phyloP scores from a whole-genome alignment of 345 rosid species.

The Eucalyptus polybractea region DNA sequence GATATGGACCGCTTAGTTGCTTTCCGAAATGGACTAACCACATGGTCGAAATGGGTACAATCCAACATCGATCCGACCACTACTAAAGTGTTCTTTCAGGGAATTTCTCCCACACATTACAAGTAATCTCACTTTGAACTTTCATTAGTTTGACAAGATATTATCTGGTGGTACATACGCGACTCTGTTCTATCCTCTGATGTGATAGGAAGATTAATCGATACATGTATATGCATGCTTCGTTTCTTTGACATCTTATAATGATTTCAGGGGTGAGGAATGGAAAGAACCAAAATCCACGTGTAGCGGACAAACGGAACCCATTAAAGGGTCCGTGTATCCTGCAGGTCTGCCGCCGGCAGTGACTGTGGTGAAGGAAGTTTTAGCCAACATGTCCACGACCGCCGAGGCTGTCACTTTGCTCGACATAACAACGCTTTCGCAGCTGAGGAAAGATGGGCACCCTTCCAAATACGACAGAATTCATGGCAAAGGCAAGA shows the following conservation, averaged over 20 bases:
- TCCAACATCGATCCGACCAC: slow-evolving; percentile 20
- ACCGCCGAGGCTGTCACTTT: background rate
- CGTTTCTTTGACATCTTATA: background rate
- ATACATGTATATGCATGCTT: background rate
- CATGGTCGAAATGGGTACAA: slow-evolving; percentile 52
- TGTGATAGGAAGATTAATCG: background rate
- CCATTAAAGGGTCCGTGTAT: slow-evolving; percentile 13
- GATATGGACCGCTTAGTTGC: slow-evolving; percentile 59
- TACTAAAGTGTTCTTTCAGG: slow-evolving; percentile 40
- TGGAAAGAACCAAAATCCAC: slow-evolving; percentile 17
- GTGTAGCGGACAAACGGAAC: slow-evolving; percentile 12
- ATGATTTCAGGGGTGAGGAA: slow-evolving; percentile 9
- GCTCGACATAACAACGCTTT: slow-evolving; percentile 22
- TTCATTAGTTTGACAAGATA: background rate
- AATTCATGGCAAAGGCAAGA: background rate
- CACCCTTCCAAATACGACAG: slow-evolving; percentile 23
- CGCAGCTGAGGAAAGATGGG: slow-evolving; percentile 31
- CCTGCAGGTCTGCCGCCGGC: slow-evolving; percentile 19
- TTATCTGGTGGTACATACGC: background rate
- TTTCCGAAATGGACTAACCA: slow-evolving; percentile 25
- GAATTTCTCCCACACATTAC: slow-evolving; percentile 45
- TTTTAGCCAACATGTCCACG: background rate
- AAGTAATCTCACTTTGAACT: slow-evolving; percentile 10
- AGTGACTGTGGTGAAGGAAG: slow-evolving; percentile 5
- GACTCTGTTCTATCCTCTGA: background rate